Evolutionary conservation across 805 yeast genomes (phyloP).

Genomic region (Sugiyamaella marilandica): DNA sequence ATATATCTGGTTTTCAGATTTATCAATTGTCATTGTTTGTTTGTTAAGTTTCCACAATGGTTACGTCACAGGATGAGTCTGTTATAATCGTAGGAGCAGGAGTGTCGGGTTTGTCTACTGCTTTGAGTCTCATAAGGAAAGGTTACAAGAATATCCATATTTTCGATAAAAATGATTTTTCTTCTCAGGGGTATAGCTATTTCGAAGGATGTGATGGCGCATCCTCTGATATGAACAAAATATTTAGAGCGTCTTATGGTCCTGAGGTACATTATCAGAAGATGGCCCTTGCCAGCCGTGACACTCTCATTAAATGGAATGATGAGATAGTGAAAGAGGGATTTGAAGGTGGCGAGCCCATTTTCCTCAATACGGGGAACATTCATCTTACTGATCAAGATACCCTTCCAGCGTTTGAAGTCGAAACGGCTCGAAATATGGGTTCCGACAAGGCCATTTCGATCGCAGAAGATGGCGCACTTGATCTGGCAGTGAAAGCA

Average conservation of each 20-base stretch:
- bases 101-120: slow-evolving; percentile 9
- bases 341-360: neutral
- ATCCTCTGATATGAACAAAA: slow-evolving; percentile 12
- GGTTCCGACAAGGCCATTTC: neutral
- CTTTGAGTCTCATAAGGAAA: slow-evolving; percentile 8
- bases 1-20: too few relatives aligned
- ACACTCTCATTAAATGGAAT: neutral
- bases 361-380: neutral
- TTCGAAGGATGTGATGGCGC: slow-evolving; percentile 12
- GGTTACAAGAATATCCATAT: slow-evolving; percentile 10
- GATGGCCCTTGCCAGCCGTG: slow-evolving; percentile 6
- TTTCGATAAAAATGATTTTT: slow-evolving; percentile 8
- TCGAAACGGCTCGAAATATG: neutral
- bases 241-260: slow-evolving; percentile 12
- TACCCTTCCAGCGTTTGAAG: neutral
- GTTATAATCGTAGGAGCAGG: neutral
- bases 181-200: slow-evolving; percentile 1
- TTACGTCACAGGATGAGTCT: neutral
- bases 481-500: neutral
- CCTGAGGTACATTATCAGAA: slow-evolving; percentile 13
- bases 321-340: neutral
- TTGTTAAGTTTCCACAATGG: neutral
- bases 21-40: too few relatives aligned
- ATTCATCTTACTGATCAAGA: neutral
- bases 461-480: neutral